Conservation (phyloP, 2,329 filamentous ascomycete species). For the Penicillium sp. region DNA sequence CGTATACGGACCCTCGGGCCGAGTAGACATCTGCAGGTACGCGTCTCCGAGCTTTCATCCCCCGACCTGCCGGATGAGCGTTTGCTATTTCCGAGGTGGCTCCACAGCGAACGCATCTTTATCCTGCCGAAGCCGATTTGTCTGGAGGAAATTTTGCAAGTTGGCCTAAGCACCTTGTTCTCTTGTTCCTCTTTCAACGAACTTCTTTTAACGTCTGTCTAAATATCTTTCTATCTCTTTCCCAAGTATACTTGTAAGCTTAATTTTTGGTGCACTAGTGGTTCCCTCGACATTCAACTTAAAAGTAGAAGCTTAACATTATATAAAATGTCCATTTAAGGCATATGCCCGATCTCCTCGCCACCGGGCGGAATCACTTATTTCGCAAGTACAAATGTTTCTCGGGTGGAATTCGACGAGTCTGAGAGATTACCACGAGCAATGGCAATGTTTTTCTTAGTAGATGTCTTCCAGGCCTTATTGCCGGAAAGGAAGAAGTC, state of each 20-base stretch:
- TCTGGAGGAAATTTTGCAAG: too few species aligned
- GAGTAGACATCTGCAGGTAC: not conserved
- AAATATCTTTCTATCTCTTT: not conserved
- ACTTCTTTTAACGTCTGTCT: not conserved
- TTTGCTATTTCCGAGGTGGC: not conserved
- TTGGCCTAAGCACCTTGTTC: too few species aligned
- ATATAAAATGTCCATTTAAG: not conserved
- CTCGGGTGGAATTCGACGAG: not conserved
- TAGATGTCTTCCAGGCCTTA: conserved; percentile 20
- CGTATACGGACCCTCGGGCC: conserved; percentile 3
- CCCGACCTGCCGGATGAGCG: not conserved
- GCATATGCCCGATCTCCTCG: not conserved
- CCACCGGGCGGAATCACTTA: not conserved
- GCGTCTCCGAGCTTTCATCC: not conserved
- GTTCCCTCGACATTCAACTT: too few species aligned
- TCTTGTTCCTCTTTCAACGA: not conserved
- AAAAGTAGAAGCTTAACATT: too few species aligned
- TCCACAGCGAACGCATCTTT: not conserved
- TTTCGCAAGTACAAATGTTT: not conserved
- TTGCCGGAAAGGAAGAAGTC: conserved; percentile 14
- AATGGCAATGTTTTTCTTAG: conserved; percentile 11
- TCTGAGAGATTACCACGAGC: not conserved
- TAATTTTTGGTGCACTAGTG: not conserved
- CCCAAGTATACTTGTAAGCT: not conserved
- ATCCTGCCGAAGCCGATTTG: too few species aligned